A percentile compares a stretch with the other conserved stretches of the same genome.
Conservation (phyloP, 2,329 filamentous ascomycete genomes). For the Fusarium solani-melongenae region DNA sequence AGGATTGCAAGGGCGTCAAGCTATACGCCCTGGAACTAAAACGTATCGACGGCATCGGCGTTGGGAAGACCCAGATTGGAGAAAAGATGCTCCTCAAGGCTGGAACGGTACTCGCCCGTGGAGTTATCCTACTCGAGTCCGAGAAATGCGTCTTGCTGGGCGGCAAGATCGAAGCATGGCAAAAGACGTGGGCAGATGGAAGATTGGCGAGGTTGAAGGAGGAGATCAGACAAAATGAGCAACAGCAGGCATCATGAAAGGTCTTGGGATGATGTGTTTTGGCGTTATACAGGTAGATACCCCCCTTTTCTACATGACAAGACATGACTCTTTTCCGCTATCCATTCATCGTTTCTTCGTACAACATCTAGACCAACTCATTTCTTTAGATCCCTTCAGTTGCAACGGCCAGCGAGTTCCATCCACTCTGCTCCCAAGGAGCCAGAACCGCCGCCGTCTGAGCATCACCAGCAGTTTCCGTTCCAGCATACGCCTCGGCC, state of each 20-base stretch:
- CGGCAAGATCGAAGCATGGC: conserved; percentile 85
- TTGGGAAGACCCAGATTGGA: conserved; percentile 77
- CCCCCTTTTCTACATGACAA: conserved; percentile 19
- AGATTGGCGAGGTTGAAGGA: conserved; percentile 76
- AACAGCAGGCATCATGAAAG: conserved; percentile 16
- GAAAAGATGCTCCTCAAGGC: conserved; percentile 81
- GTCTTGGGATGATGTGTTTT: not conserved
- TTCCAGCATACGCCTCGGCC: conserved; percentile 78
- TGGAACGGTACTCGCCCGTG: conserved; percentile 75
- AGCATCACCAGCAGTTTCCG: conserved; percentile 76
- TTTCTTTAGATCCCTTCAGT: conserved; percentile 38
- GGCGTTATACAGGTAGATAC: conserved; percentile 26
- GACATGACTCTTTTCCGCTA: not conserved
- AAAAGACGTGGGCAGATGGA: conserved; percentile 79
- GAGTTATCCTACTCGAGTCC: conserved; percentile 82
- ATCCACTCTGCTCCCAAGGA: conserved; percentile 78
- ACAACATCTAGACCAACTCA: not conserved
- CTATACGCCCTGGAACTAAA: conserved; percentile 79
- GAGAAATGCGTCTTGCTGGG: conserved; percentile 78
- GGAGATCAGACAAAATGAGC: conserved; percentile 58
- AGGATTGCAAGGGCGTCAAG: conserved; percentile 79
- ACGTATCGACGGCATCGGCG: conserved; percentile 71
- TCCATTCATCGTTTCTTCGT: conserved; percentile 8
- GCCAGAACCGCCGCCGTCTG: conserved; percentile 82
- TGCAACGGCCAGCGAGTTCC: conserved; percentile 64